Conservation (phyloP, 306 rosid genomes). For the Pterocarpus macrocarpus region DNA sequence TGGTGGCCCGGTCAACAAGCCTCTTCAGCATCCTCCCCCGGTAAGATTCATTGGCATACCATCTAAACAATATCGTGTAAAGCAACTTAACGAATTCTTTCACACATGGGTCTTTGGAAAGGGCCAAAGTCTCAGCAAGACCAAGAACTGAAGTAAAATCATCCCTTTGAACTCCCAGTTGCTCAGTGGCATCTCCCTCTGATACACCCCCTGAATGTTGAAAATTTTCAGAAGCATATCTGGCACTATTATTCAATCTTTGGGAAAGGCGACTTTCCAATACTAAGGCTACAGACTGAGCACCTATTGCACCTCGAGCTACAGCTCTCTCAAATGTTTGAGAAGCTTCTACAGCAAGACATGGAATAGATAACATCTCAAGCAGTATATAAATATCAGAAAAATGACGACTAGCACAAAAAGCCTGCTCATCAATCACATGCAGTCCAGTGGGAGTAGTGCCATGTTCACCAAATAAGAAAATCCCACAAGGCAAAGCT, state of each 20-base stretch:
- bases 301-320: constrained; percentile 85
- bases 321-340: constrained; percentile 98
- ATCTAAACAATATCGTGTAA: constrained; percentile 81
- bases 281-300: constrained; percentile 89
- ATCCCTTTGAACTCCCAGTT: constrained; percentile 78
- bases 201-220: constrained; percentile 65
- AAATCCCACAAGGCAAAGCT: constrained; percentile 65
- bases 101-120: constrained; percentile 80
- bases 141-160: constrained; percentile 93
- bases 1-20: constrained; percentile 88
- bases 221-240: constrained; percentile 66
- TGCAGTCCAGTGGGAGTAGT: constrained; percentile 68
- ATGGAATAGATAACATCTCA: constrained; percentile 97
- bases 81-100: constrained; percentile 91
- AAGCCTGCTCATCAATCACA: constrained; percentile 77
- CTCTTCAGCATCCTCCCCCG: constrained; percentile 88
- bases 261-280: constrained; percentile 91
- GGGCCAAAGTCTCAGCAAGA: constrained; percentile 94
- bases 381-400: constrained; percentile 86
- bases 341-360: constrained; percentile 95
- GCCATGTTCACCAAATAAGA: constrained; percentile 80
- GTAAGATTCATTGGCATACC: constrained; percentile 89
- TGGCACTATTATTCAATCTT: constrained; percentile 62
- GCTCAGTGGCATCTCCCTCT: constrained; percentile 77
- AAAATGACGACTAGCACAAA: constrained; percentile 69